phyloP scores from a whole-genome alignment of 2,329 filamentous ascomycete genomes.

The Thyridium curvatum region DNA sequence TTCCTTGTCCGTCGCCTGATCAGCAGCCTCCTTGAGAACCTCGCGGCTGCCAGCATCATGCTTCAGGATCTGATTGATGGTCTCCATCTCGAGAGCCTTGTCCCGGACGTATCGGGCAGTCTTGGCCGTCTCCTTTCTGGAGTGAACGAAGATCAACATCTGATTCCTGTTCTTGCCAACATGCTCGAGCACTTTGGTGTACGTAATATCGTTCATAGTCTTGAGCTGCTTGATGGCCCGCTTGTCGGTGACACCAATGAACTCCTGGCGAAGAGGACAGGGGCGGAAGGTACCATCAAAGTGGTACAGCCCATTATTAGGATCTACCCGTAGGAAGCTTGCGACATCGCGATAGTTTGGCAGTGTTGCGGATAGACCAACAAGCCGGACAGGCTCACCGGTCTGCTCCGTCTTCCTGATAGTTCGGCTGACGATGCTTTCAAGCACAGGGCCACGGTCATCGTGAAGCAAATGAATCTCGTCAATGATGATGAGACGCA shows the following conservation, averaged over 20 bases:
- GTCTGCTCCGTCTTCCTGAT: slow-evolving; percentile 92
- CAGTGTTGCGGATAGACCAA: slow-evolving; percentile 89
- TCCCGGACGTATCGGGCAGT: slow-evolving; percentile 94
- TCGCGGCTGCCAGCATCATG: slow-evolving; percentile 89
- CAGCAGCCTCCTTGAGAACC: slow-evolving; percentile 78
- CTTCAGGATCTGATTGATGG: slow-evolving; percentile 89
- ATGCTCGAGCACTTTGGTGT: slow-evolving; percentile 94
- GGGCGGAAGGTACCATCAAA: slow-evolving; percentile 93
- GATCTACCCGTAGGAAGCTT: slow-evolving; percentile 87
- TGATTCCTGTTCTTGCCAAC: slow-evolving; percentile 90
- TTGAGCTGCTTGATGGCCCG: slow-evolving; percentile 98
- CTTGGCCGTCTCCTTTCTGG: slow-evolving; percentile 95
- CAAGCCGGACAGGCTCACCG: slow-evolving; percentile 82
- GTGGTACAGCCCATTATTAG: slow-evolving; percentile 82
- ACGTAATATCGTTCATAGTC: slow-evolving; percentile 98
- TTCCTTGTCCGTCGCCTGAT: slow-evolving; percentile 75
- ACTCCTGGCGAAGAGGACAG: slow-evolving; percentile 92
- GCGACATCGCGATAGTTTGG: slow-evolving; percentile 97
- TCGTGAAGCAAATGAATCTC: slow-evolving; percentile 98
- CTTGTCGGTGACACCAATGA: slow-evolving; percentile 94
- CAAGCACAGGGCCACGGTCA: slow-evolving; percentile 90
- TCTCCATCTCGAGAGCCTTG: slow-evolving; percentile 94
- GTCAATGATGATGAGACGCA: slow-evolving; percentile 91
- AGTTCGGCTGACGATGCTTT: slow-evolving; percentile 93
- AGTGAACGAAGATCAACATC: slow-evolving; percentile 99